A percentile compares a stretch with the other conserved stretches of the same genome.
Conservation (phyloP, 306 rosid species). For the Purshia tridentata region DNA sequence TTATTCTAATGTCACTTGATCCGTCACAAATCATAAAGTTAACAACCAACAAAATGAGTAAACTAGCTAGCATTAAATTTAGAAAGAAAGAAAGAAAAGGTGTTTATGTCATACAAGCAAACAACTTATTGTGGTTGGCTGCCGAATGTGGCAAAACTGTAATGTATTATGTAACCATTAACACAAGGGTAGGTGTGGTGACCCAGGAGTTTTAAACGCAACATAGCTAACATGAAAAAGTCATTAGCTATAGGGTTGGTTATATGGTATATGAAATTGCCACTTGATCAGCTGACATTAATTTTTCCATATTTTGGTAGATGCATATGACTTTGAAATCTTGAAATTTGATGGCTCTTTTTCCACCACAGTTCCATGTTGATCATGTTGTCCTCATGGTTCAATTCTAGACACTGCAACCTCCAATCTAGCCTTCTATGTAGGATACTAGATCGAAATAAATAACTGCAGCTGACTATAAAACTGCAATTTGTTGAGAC, state of each 20-base stretch:
- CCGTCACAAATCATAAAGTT: too few species aligned
- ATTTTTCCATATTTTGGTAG: not conserved
- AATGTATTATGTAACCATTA: too few species aligned
- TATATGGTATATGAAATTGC: too few species aligned
- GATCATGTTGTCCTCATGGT: not conserved
- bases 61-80: too few species aligned
- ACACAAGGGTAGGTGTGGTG: too few species aligned
- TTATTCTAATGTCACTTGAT: too few species aligned
- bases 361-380: not conserved
- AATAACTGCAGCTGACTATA: not conserved
- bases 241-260: not conserved
- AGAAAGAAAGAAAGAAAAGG: too few species aligned
- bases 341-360: not conserved
- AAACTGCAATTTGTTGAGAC: constrained; percentile 13
- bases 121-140: too few species aligned
- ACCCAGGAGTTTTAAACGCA: too few species aligned
- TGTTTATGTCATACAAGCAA: too few species aligned
- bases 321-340: not conserved
- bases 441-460: not conserved
- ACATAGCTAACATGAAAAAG: not conserved
- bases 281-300: not conserved
- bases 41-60: too few species aligned
- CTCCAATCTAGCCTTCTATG: constrained; percentile 2
- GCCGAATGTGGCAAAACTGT: too few species aligned
- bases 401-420: not conserved